Conservation (phyloP, 805 yeast species). For the Aciculoconidium aculeatum region DNA sequence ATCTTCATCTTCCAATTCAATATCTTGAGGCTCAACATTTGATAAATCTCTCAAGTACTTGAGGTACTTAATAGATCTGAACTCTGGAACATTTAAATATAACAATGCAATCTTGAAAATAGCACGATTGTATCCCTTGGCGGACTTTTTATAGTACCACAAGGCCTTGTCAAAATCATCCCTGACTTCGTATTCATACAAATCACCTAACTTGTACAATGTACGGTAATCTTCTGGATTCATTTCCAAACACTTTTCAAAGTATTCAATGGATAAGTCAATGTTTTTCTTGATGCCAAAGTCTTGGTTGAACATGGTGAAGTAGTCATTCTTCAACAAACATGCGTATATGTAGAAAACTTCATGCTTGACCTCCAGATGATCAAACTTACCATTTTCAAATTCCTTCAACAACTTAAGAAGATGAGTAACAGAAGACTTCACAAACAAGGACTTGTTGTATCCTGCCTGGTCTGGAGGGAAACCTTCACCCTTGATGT, state of each 20-base stretch:
- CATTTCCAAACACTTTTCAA: slow-evolving; percentile 26
- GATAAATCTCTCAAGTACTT: slow-evolving; percentile 32
- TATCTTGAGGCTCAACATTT: slow-evolving; percentile 31
- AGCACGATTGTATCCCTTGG: slow-evolving; percentile 42
- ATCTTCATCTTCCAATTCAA: slow-evolving; percentile 32
- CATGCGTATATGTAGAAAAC: slow-evolving; percentile 34
- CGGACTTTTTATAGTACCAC: slow-evolving; percentile 29
- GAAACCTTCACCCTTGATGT: slow-evolving; percentile 36
- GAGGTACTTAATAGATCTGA: slow-evolving; percentile 30
- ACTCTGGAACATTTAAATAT: slow-evolving; percentile 27
- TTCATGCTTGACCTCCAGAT: slow-evolving; percentile 19
- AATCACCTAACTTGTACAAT: slow-evolving; percentile 33
- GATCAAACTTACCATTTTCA: slow-evolving; percentile 16
- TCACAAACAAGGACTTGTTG: slow-evolving; percentile 32
- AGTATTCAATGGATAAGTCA: slow-evolving; percentile 23
- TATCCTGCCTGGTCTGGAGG: slow-evolving; percentile 21
- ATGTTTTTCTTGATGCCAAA: slow-evolving; percentile 27
- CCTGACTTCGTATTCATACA: slow-evolving; percentile 29
- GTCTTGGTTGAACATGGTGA: slow-evolving; percentile 26
- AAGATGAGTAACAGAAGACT: slow-evolving; percentile 33
- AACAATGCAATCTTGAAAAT: slow-evolving; percentile 36
- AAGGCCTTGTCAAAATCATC: slow-evolving; percentile 29
- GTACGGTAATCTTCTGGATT: slow-evolving; percentile 29
- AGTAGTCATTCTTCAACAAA: slow-evolving; percentile 31
- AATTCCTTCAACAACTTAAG: slow-evolving; percentile 30